Base-by-base conservation (phyloP, 495 filamentous ascomycete species). In the Oleoguttula mirabilis region DNA sequence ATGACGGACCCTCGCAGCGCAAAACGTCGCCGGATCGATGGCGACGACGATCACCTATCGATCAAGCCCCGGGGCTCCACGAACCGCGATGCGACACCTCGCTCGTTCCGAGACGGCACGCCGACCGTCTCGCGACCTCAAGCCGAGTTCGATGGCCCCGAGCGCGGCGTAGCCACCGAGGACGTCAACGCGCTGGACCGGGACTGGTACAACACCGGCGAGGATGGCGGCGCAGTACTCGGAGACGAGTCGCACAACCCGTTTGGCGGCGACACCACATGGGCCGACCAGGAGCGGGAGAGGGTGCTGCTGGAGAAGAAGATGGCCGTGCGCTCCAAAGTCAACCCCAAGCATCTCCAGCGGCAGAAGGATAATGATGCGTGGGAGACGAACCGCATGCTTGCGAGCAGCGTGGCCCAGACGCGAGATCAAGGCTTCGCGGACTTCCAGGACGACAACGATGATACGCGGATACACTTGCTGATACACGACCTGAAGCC, bases 311-410 rank as follows among this genome's bases (percentile, higher is more conserved):
- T 70, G 21, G 83, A 85, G 55, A 85, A 80, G 66, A 84, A 86
- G 63, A 68, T 74, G 19, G 73, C 69, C 19, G 82, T 74, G 54
- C 60, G 75, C 30, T 21, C 28, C 1, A 21, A 27, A 32, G 72
- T 82, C 58, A 84, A 70, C 60, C 77, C 76, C n/a, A 68, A 77
- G 32, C 76, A 80, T 33, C 60, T 79, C 12, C 84, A 90, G 58
- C 88, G 81, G 60, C 84, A 93, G 63, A 88, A 87, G 58, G 90
- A 95, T 57, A 81, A 82, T 19, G 90, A 98, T 68, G 87, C 85
- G 21, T 98, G 90, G 90, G 90, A 98, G 59, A 88, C 87, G 12
- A 96, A 99, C 63, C 84, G 90, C 27, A 95, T 99, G 92, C 76
- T 96, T 32, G 92, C 86, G 0, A 94, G 86, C 10, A 88, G 86